Base-by-base conservation (phyloP, 495 filamentous ascomycete species). In the Amorphotheca resinae region DNA sequence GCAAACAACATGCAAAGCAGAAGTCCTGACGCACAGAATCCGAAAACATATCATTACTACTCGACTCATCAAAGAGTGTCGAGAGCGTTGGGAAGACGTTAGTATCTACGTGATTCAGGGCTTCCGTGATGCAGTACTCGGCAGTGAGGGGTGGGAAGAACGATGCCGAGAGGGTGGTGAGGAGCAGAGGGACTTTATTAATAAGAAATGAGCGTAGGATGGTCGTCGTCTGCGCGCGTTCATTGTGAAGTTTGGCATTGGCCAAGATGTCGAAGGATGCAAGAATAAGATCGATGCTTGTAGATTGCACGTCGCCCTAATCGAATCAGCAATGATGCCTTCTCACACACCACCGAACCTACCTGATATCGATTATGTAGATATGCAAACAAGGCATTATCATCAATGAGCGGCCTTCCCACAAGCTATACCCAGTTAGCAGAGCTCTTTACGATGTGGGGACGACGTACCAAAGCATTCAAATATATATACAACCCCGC, bases 401-500 rank as follows among this genome's bases (percentile, higher is more conserved):
- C 88, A 53, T 95, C 87, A 35, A 89, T 76, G 33, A 88, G 61
- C 4, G 91, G 93, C 32, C 84, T 72, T 9, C 79, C 86, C 30
- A 79, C 74, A 52, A 95, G 75, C 84, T 89, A 44, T 30, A 22
- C 2, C 1, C 22, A 44, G 12, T 48, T 12, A 48, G 23, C 9
- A 33, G 11, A 39, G 28, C 6, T 37, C 15, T 37, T 18, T 37
- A 8, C 6, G 5, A 8, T 21, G 15, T 2, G 20, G 8, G 17
- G 3, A 9, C n/a, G 25, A 58, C 70, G 56, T 65, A 94, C 83
- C 64, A 84, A 70, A 35, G 87, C 77, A 58, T 86, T 87, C 22
- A 98, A 65, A 58, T 89, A 95, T n/a, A 95, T 69, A 59, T 88
- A 96, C 49, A 96, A 66, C 34, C 85, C 86, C 38, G 87, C 88